A percentile compares a stretch with the other conserved stretches of the same genome.
These are phyloP conservation scores for Persicaria maculosa DNA, from an alignment of 148 eudicot genomes.

Conservation along the genomic window DNA sequence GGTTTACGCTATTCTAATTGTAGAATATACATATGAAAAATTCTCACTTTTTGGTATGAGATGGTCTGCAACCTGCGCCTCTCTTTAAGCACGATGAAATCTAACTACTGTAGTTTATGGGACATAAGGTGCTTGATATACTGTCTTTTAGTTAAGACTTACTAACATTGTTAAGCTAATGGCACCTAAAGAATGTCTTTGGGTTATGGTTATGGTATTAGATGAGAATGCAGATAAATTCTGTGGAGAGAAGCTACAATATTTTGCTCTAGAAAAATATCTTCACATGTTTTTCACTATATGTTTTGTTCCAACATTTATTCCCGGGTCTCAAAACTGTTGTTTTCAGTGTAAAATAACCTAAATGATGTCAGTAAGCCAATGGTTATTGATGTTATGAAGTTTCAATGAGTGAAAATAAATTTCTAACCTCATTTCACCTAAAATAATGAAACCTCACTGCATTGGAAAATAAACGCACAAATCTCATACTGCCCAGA, in stretches of 20 bases:
- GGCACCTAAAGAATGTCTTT: background rate
- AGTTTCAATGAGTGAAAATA: background rate
- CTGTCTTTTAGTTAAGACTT: background rate
- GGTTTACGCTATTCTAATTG: background rate
- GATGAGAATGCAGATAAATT: background rate
- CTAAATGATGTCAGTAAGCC: background rate
- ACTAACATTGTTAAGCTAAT: background rate
- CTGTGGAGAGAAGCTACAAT: background rate
- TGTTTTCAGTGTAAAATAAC: background rate
- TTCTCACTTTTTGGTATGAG: background rate
- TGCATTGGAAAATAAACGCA: background rate
- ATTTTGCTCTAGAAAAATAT: background rate
- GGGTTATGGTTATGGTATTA: background rate
- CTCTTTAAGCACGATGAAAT: background rate
- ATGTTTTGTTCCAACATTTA: background rate
- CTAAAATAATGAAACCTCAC: no score
- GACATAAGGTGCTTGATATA: background rate
- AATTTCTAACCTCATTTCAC: background rate
- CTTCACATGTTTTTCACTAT: background rate
- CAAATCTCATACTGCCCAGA: background rate
- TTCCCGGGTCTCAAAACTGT: background rate
- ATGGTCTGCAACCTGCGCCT: background rate
- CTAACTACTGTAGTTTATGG: background rate
- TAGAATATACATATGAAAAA: background rate
- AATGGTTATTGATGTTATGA: background rate